Evolutionary conservation across 306 rosid species (phyloP).

Genomic region (Lotus japonicus): DNA sequence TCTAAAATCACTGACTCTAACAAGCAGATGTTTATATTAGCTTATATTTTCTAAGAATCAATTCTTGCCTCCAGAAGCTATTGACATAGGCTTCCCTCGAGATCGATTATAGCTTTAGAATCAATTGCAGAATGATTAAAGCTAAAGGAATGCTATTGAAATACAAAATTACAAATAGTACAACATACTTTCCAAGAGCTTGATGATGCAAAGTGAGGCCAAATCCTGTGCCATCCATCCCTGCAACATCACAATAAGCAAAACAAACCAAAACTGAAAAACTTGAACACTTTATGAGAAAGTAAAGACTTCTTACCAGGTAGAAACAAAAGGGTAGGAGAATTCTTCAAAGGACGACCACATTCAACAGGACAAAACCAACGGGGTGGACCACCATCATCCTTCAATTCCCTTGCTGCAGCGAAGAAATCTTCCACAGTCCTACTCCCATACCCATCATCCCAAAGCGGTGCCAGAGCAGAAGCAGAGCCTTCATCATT

Average conservation of each 20-base stretch:
- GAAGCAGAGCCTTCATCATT: not conserved
- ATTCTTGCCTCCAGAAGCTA: no score
- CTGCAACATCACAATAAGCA: conserved; percentile 32
- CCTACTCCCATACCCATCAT: conserved; percentile 75
- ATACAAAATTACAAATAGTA: not conserved
- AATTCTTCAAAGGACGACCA: conserved; percentile 38
- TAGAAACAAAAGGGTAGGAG: conserved; percentile 71
- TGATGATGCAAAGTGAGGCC: conserved; percentile 86
- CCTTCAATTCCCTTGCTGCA: conserved; percentile 43
- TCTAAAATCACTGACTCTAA: no score
- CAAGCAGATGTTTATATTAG: no score
- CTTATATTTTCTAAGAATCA: no score
- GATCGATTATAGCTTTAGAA: no score
- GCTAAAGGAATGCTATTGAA: not conserved
- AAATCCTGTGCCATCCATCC: conserved; percentile 86
- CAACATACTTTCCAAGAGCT: conserved; percentile 89
- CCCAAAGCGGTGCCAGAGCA: conserved; percentile 60
- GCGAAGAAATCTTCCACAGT: conserved; percentile 67
- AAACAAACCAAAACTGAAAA: not conserved
- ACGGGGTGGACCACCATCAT: conserved; percentile 82
- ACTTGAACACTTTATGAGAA: not conserved
- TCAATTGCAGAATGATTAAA: no score
- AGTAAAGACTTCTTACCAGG: conserved; percentile 47
- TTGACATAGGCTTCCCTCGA: no score
- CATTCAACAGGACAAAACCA: conserved; percentile 77